Evolutionary conservation across 202 grass and related monocot genomes (phyloP).

Genomic region (Setaria viridis): DNA sequence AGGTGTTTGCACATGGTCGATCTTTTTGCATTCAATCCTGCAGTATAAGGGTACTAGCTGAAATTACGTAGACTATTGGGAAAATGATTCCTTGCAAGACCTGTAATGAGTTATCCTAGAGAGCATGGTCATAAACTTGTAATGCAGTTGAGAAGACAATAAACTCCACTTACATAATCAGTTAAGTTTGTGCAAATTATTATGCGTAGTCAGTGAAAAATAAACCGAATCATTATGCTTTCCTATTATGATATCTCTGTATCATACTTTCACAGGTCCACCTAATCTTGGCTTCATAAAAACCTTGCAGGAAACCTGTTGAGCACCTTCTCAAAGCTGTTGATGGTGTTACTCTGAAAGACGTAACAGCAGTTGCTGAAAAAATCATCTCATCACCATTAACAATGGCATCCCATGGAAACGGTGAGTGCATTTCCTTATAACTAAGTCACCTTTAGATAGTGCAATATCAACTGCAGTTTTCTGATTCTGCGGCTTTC

Average conservation of each 20-base stretch:
- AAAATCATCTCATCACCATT: slow-evolving; percentile 83
- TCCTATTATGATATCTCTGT: slow-evolving; percentile 2
- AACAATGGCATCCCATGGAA: slow-evolving; percentile 95
- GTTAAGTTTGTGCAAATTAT: background rate
- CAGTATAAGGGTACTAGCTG: background rate
- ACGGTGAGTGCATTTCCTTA: slow-evolving; percentile 57
- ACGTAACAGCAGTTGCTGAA: slow-evolving; percentile 74
- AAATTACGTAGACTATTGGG: background rate
- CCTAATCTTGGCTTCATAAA: slow-evolving; percentile 26
- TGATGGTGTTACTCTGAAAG: slow-evolving; percentile 80
- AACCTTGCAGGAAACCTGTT: slow-evolving; percentile 78
- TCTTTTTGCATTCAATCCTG: slow-evolving; percentile 22
- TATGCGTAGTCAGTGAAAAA: background rate
- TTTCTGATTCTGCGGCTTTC: slow-evolving; percentile 18
- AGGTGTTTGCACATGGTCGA: background rate
- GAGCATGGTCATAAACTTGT: background rate
- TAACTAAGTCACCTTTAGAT: slow-evolving; percentile 6
- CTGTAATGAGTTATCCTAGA: background rate
- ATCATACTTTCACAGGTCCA: background rate
- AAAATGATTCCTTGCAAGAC: background rate
- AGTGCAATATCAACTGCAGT: background rate
- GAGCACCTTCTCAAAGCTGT: slow-evolving; percentile 77
- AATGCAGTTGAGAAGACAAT: background rate
- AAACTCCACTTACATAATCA: too few species aligned
- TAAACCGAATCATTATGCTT: background rate